Evolutionary conservation across 2,329 filamentous ascomycete genomes (phyloP), one percentile per base, ranked within the genome.

Genomic region (Sclerotinia glacialis): DNA sequence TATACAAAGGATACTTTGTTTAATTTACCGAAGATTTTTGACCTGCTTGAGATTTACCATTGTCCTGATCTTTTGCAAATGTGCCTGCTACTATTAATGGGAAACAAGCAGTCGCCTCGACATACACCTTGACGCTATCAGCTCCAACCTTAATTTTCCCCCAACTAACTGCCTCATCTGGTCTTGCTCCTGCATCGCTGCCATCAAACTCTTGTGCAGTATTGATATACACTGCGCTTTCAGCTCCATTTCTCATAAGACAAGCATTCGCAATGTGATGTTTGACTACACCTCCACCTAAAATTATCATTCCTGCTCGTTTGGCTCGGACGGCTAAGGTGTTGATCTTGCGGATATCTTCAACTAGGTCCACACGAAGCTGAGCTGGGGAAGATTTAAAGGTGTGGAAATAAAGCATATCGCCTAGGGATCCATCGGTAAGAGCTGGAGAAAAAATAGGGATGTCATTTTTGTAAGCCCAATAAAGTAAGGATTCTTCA

Each of bases 371-470:
- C 68, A 97, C 86, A 66, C 89, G 87, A 52, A 99, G 83, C 78
- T 94, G 90, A 68, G 82, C 80, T 4, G 94, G 94, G 2, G 91
- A 93, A 0, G 91, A 80, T 77, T 94, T 95, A 85, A 93, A 99
- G 0, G 93, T 96, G 80, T 99, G 94, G 78, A 99, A 98, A 80
- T 97, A 98, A 50, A 99, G 83, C 95, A 99, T 99, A 78, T 99
- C 95, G 6, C 95, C 95, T 26, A 99, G 80, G 73, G 92, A 96
- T 23, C 95, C 95, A 75, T 99, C 95, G 0, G 95, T 99, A 73
- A 99, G 81, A 7, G 95, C 95, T 0, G 95, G 95, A 76, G 94
- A 98, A 81, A 99, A 99, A 21, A 99, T 90, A 0, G 95, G 95
- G 67, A 99, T 98, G 77, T 95, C 83, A 80, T 99, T 98, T 80